These are phyloP conservation scores for Grigorovia jiainica DNA, from an alignment of 805 yeast species.

Conservation along the genomic window DNA sequence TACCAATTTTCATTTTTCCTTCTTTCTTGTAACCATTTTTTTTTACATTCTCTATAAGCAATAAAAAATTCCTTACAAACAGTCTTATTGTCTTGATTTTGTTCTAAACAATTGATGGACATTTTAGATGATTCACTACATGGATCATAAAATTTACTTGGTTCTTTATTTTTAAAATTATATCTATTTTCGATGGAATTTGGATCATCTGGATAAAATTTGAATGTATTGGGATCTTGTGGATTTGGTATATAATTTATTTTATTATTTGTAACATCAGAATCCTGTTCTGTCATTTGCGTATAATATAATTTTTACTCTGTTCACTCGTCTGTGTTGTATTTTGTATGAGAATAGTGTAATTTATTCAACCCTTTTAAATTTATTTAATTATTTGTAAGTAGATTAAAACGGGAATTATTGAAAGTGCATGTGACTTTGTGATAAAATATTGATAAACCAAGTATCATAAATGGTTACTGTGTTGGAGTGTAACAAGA, in stretches of 20 bases:
- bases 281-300: slow-evolving; percentile 36
- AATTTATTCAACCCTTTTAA: too few relatives aligned
- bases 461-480: too few relatives aligned
- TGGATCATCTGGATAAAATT: slow-evolving; percentile 73
- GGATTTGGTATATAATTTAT: slow-evolving; percentile 6
- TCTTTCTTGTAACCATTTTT: slow-evolving; percentile 50
- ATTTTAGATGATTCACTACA: slow-evolving; percentile 84
- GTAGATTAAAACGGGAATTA: too few relatives aligned
- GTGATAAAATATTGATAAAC: too few relatives aligned
- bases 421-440: too few relatives aligned
- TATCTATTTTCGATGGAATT: slow-evolving; percentile 58
- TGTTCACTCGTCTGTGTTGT: too few relatives aligned
- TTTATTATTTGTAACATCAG: too few relatives aligned
- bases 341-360: too few relatives aligned
- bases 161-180: slow-evolving; percentile 62
- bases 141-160: slow-evolving; percentile 85
- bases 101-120: slow-evolving; percentile 74
- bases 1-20: slow-evolving; percentile 20
- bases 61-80: slow-evolving; percentile 75
- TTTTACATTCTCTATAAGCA: slow-evolving; percentile 88
- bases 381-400: too few relatives aligned
- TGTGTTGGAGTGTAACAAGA: too few relatives aligned
- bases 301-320: too few relatives aligned
- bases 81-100: slow-evolving; percentile 61
- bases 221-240: slow-evolving; percentile 13